Evolutionary conservation across 495 filamentous ascomycete species (phyloP), one percentile per base, ranked within the genome.

Genomic region (Penicillium dipodomyicola): DNA sequence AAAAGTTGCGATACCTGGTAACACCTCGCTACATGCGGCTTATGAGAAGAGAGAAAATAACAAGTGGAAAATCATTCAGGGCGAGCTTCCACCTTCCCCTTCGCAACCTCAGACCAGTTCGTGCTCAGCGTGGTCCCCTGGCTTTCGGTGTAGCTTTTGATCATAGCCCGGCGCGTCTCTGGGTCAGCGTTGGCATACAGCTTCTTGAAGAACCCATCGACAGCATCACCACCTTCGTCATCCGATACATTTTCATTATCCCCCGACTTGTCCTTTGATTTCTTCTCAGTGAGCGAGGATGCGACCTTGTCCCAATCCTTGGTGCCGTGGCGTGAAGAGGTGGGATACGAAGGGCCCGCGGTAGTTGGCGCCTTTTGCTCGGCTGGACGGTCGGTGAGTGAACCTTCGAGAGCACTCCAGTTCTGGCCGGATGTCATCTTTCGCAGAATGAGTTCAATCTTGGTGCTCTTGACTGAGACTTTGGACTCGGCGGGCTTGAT

Each of bases 81-180:
- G 22, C 77, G 73, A 7, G 86, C 85, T 72, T 89, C 82, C 53
- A 96, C 87, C 39, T 76, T 87, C 30, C 83, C 83, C 55, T 79
- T 84, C 17, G 83, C 81, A 41, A 96, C 94, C 59, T 97, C 92
- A 1, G 72, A 71, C 94, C 94, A 98, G 60, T 93, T 89, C 1
- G 95, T 98, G 68, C 92, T 97, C 58, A 98, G 73, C 2, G 91
- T 84, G 0, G 94, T 98, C 1, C 94, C 94, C 61, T 93, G 90
- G 67, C 91, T 96, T 76, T 98, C 94, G 22, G 84, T 71, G 64
- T 89, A 97, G 70, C 91, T 96, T 82, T 98, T 98, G 83, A 96
- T 90, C 94, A 98, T 98, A 3, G 94, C 94, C 4, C 91, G 82
- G 63, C 82, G 84, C 35, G 90, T 90, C 58, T 98, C 92, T 0